Conservation (phyloP, 2,329 filamentous ascomycete species). For the Colletotrichum sojae region DNA sequence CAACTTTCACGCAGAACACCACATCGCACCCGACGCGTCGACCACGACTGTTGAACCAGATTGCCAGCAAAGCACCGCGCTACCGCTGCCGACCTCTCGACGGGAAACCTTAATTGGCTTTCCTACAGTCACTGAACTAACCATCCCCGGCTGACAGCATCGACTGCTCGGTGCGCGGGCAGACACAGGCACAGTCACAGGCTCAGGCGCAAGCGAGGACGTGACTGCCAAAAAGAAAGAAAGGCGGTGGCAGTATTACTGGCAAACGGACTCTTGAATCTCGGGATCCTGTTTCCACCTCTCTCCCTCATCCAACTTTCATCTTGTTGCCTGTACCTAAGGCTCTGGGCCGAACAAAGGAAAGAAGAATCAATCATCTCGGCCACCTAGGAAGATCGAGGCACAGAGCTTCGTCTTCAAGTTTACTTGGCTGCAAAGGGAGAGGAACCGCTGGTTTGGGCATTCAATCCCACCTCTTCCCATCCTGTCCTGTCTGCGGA, state of each 20-base stretch:
- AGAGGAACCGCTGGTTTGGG: conserved; percentile 35
- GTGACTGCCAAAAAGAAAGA: conserved; percentile 15
- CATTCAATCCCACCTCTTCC: conserved; percentile 41
- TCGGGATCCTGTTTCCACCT: conserved; percentile 40
- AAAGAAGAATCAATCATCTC: conserved; percentile 25
- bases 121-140: conserved; percentile 23
- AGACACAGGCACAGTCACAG: not conserved
- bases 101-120: conserved; percentile 28
- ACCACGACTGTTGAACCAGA: not conserved
- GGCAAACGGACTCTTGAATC: conserved; percentile 38
- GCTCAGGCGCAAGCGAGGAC: conserved; percentile 17
- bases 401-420: conserved; percentile 77
- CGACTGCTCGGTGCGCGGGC: conserved; percentile 17
- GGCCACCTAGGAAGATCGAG: conserved; percentile 53
- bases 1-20: conserved; percentile 9
- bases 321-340: conserved; percentile 42
- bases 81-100: conserved; percentile 3
- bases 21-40: conserved; percentile 21
- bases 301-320: conserved; percentile 32
- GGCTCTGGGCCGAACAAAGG: conserved; percentile 38
- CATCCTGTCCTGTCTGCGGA: conserved; percentile 42
- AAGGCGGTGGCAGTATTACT: conserved; percentile 34
- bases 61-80: conserved; percentile 24
- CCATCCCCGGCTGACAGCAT: conserved; percentile 27
- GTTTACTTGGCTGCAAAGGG: conserved; percentile 48